Conservation (phyloP, 192 early-diverging fungal genomes). For the Mortierella antarctica region DNA sequence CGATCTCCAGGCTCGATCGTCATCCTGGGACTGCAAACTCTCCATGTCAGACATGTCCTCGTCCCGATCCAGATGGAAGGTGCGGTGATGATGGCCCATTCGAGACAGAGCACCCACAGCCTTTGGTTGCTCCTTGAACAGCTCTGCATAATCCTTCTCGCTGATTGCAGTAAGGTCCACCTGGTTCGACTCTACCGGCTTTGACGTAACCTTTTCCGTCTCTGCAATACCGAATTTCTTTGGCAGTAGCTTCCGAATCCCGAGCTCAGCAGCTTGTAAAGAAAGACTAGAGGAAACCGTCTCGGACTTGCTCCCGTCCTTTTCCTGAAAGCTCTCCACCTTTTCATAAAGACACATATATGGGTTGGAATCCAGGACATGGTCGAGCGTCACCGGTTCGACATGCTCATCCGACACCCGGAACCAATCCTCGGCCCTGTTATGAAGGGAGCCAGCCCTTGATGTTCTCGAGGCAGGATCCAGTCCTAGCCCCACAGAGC, state of each 20-base stretch:
- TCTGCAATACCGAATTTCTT: not conserved
- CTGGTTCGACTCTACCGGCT: not conserved
- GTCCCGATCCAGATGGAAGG: not conserved
- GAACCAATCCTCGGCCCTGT: slow-evolving; percentile 65
- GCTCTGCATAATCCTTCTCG: slow-evolving; percentile 28
- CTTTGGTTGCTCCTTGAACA: slow-evolving; percentile 35
- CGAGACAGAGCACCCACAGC: slow-evolving; percentile 15
- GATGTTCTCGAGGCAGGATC: slow-evolving; percentile 16
- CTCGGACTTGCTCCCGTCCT: not conserved
- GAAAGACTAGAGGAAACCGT: slow-evolving; percentile 17
- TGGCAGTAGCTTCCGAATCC: slow-evolving; percentile 8
- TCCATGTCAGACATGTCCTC: slow-evolving; percentile 54
- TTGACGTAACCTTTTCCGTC: not conserved
- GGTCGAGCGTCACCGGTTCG: slow-evolving; percentile 62
- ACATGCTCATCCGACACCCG: slow-evolving; percentile 78
- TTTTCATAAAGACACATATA: slow-evolving; percentile 78
- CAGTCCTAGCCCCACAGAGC: slow-evolving; percentile 25
- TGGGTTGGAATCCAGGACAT: slow-evolving; percentile 77
- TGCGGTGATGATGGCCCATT: not conserved
- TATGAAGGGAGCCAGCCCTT: slow-evolving; percentile 25
- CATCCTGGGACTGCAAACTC: slow-evolving; percentile 39
- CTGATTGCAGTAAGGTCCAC: slow-evolving; percentile 27
- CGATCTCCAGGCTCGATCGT: slow-evolving; percentile 35
- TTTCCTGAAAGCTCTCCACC: slow-evolving; percentile 4
- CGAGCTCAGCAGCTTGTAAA: slow-evolving; percentile 42